Conservation (phyloP, 2,329 filamentous ascomycete species). For the Exophiala sp. region DNA sequence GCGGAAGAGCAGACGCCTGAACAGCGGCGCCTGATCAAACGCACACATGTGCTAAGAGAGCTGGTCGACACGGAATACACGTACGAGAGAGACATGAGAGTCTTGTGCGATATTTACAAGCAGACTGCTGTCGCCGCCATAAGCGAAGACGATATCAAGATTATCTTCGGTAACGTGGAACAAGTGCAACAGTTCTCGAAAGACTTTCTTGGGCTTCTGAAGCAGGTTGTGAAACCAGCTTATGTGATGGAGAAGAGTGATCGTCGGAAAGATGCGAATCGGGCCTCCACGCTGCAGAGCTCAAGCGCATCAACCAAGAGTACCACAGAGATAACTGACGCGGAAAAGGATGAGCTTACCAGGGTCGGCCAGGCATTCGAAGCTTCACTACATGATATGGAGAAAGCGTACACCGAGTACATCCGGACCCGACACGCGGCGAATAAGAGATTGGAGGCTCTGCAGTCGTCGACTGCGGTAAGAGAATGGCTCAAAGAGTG, state of each 20-base stretch:
- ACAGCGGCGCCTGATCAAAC: slow-evolving; percentile 67
- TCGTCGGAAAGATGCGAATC: slow-evolving; percentile 47
- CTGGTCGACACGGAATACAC: slow-evolving; percentile 86
- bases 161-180: slow-evolving; percentile 87
- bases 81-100: slow-evolving; percentile 92
- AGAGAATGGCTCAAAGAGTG: slow-evolving; percentile 86
- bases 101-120: slow-evolving; percentile 96
- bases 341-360: slow-evolving; percentile 55
- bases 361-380: slow-evolving; percentile 56
- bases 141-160: slow-evolving; percentile 75
- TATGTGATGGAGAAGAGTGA: slow-evolving; percentile 61
- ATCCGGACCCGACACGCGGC: slow-evolving; percentile 60
- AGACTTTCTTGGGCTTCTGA: slow-evolving; percentile 69
- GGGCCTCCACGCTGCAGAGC: slow-evolving; percentile 43
- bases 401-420: slow-evolving; percentile 60
- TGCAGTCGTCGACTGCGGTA: slow-evolving; percentile 55
- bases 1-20: slow-evolving; percentile 39
- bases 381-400: slow-evolving; percentile 52
- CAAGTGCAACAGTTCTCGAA: slow-evolving; percentile 85
- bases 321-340: slow-evolving; percentile 37
- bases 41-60: slow-evolving; percentile 82
- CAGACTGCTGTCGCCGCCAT: slow-evolving; percentile 79
- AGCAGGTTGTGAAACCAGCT: slow-evolving; percentile 69
- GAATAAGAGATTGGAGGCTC: slow-evolving; percentile 53
- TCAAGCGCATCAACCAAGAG: slow-evolving; percentile 38